Conservation (phyloP, 164 flowering plant genomes). For the Umbellularia californica region DNA sequence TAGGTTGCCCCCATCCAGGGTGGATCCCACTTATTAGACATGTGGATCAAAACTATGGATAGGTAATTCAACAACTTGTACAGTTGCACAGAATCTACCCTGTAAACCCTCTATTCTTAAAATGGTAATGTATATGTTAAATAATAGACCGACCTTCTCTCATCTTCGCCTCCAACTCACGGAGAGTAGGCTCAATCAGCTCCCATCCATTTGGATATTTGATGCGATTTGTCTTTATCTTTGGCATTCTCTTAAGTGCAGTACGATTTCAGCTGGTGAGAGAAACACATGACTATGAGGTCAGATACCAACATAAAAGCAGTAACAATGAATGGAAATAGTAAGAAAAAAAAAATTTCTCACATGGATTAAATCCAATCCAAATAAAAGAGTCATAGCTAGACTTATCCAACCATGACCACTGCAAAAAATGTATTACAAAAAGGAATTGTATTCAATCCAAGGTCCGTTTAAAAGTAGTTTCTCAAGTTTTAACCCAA, state of each 20-base stretch:
- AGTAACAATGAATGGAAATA: background rate
- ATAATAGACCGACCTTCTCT: constrained; percentile 40
- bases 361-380: no score
- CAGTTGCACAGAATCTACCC: background rate
- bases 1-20: no score
- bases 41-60: no score
- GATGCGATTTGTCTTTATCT: constrained; percentile 52
- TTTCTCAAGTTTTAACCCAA: no score
- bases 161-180: constrained; percentile 52
- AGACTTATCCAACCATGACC: no score
- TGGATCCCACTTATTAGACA: no score
- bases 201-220: constrained; percentile 62
- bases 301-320: background rate
- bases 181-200: constrained; percentile 54
- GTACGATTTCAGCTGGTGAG: background rate
- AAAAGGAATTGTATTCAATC: no score
- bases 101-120: background rate
- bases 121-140: background rate
- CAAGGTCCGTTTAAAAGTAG: no score
- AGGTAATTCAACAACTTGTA: no score
- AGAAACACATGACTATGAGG: background rate
- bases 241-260: constrained; percentile 34
- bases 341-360: background rate
- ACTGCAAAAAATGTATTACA: no score
- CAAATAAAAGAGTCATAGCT: no score